Conservation (phyloP, 2,329 filamentous ascomycete genomes). For the Lithohypha guttulata region DNA sequence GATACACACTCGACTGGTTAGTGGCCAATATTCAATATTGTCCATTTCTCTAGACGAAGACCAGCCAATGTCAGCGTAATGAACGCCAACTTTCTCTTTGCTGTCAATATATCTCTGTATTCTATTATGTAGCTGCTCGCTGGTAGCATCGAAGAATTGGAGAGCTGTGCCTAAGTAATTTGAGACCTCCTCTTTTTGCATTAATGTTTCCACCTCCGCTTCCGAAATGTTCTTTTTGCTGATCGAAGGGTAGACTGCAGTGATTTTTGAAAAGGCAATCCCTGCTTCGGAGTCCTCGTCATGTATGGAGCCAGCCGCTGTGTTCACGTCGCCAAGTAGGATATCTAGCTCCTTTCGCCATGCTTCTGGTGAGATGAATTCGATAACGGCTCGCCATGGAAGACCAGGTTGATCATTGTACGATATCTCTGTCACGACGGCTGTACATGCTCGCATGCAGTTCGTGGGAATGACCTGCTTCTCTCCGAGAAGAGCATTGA, state of each 20-base stretch:
- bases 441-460: conserved; percentile 53
- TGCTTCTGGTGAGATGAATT: conserved; percentile 44
- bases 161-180: conserved; percentile 39
- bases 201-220: conserved; percentile 32
- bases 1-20: conserved; percentile 36
- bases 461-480: conserved; percentile 47
- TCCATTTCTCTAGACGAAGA: conserved; percentile 20
- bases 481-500: conserved; percentile 54
- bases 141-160: conserved; percentile 29
- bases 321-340: conserved; percentile 40
- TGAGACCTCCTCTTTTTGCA: conserved; percentile 31
- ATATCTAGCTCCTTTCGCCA: conserved; percentile 44
- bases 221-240: conserved; percentile 33
- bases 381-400: conserved; percentile 45
- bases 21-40: conserved; percentile 33
- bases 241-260: conserved; percentile 29
- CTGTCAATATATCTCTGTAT: conserved; percentile 46
- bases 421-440: conserved; percentile 49
- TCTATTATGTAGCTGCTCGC: conserved; percentile 34
- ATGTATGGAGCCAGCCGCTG: conserved; percentile 29
- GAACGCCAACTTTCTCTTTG: conserved; percentile 34
- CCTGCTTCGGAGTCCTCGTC: conserved; percentile 37
- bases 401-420: conserved; percentile 40
- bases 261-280: conserved; percentile 34
- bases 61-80: neutral